Percentiles rank a stretch among this genome's conserved stretches.
Conservation (phyloP, 1,284 basidiomycete species). For the Cryptococcus wingfieldii region DNA sequence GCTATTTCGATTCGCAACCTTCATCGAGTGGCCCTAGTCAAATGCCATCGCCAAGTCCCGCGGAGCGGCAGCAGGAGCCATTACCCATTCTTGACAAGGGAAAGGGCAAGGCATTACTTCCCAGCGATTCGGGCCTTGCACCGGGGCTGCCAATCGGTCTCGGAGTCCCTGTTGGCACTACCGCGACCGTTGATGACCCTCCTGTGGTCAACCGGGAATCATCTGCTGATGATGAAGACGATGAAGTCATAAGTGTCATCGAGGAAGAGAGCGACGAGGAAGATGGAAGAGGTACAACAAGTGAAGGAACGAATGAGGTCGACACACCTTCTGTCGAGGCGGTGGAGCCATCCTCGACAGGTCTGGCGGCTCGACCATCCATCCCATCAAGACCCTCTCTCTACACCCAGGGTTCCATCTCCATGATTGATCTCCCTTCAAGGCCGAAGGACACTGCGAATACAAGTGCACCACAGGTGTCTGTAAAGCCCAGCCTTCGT, state of each 20-base stretch:
- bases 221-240: background rate
- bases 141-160: background rate
- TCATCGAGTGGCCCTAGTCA: conserved; percentile 5
- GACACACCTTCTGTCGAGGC: conserved; percentile 4
- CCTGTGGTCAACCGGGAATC: too few relatives aligned
- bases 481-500: conserved; percentile 17
- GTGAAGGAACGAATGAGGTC: conserved; percentile 9
- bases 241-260: background rate
- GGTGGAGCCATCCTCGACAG: background rate
- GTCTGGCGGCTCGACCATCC: background rate
- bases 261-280: conserved; percentile 3
- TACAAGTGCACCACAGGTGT: background rate
- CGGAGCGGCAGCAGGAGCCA: background rate
- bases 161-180: background rate
- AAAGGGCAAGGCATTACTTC: background rate
- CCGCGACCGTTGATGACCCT: background rate
- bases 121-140: background rate
- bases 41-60: conserved; percentile 7
- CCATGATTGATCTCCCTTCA: conserved; percentile 53
- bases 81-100: background rate
- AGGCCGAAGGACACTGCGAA: conserved; percentile 10
- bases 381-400: conserved; percentile 52
- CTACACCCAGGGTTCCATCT: conserved; percentile 61
- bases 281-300: conserved; percentile 9
- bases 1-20: conserved; percentile 21